Base-by-base conservation (phyloP, 345 rosid genomes). In the Hypericum androsaemum region DNA sequence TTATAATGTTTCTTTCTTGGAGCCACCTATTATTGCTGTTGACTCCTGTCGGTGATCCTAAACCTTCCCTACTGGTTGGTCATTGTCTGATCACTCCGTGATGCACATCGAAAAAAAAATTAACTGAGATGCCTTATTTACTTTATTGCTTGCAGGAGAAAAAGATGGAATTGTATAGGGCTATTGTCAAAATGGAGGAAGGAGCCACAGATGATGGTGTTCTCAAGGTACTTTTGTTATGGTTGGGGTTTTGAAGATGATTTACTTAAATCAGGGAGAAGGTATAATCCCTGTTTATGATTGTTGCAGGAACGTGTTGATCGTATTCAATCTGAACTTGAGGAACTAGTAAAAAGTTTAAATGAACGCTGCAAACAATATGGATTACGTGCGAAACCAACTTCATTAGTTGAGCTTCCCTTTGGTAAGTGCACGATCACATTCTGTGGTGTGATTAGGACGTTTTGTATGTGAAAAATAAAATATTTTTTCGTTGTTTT, bases 351-450 rank as follows among this genome's bases (percentile, higher is more conserved):
- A 58, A 88, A 80, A 74, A 66, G 47, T 77, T 62, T 88, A 56
- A 92, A 92, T 67, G 94, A 88, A 62, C 90, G 90, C 41, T 83
- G 90, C 74, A 92, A 92, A 70, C 95, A 77, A 64, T 92, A 88
- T 52, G 97, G 98, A 56, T 71, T 92, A 63, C 97, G 83, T 62
- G 75, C 80, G 53, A 92, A 85, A 71, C 98, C 98, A 48, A 81
- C 74, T 50, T 70, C 94, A 48, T 76, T 89, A 59, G 77, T 79
- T 45, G 98, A 89, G 74, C 94, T 89, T 74, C 98, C 98, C 6
- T 89, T 82, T 59, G 98, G 98, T 89, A 82, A 65, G 17, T 73
- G 38, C 56, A 37, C 45, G 40, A 53, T 55, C 56, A 62, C 67
- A 57, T 40, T 37, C 38, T 37, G 14, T 43, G 32, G 61, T 52